Conservation (phyloP, 192 early-diverging fungal genomes). For the Phlyctochytrium bullatum region DNA sequence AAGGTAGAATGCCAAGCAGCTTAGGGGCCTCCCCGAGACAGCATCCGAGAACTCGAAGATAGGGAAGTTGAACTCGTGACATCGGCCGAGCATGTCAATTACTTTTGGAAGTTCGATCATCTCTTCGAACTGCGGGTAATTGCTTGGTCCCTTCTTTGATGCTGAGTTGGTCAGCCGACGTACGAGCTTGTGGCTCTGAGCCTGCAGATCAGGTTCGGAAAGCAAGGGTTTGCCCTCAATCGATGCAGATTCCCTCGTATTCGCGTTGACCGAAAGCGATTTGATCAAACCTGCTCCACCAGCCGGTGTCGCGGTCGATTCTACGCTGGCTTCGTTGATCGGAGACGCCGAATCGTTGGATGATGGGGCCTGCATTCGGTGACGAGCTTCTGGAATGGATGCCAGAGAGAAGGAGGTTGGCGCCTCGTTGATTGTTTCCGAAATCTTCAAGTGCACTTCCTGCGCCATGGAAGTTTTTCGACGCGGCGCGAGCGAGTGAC, state of each 20-base stretch:
- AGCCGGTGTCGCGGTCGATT: too few species aligned
- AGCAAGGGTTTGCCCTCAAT: too few species aligned
- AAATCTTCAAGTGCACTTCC: neutral
- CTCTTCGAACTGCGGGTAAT: neutral
- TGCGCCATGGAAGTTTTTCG: neutral
- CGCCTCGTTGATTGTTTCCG: neutral
- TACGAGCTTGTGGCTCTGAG: neutral
- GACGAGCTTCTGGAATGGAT: conserved; percentile 2
- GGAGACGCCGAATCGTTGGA: too few species aligned
- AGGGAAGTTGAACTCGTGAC: conserved; percentile 49
- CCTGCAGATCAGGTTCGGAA: too few species aligned
- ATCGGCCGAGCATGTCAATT: neutral
- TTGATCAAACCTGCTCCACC: too few species aligned
- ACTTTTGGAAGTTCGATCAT: neutral
- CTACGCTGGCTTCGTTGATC: too few species aligned
- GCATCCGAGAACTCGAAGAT: conserved; percentile 48
- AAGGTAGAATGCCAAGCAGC: conserved; percentile 30
- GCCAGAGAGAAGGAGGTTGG: neutral
- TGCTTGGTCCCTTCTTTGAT: neutral
- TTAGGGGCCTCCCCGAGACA: conserved; percentile 21
- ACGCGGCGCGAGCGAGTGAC: neutral
- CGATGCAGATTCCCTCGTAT: too few species aligned
- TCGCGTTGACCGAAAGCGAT: too few species aligned
- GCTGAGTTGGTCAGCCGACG: neutral
- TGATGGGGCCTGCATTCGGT: too few species aligned